Base-by-base conservation (phyloP, 306 rosid species). In the Inga oerstediana region DNA sequence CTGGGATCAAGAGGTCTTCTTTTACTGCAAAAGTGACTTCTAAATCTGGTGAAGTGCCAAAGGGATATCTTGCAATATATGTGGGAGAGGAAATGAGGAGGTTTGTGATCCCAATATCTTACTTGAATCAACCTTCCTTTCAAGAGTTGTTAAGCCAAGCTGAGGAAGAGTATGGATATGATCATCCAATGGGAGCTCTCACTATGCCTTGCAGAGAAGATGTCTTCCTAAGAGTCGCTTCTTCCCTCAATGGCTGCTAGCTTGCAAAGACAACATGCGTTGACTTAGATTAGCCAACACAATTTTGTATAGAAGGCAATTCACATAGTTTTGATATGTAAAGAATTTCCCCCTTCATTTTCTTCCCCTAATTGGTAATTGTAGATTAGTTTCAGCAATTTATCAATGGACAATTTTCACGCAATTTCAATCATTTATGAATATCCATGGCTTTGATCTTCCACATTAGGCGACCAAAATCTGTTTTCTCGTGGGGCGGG, bases 1-100 rank as follows among this genome's bases (percentile, higher is more conserved):
- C 85, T 27, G 76, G 78, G 67, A 78, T 80, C 20, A 78, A 65
- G 65, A 49, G 79, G 30, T 74, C 88, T 71, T 71, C 85, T 24
- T 85, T 74, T 54, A 10, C 24, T 51, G 45, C 82, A 82, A 34
- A 51, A 41, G 51, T 51, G 20, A 13, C 80, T 49, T 51, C 56
- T 44, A 44, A 44, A 44, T 44, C 2, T 44, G 48, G 10, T 44
- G 48, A 44, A 13, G 54, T 48, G 62, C 62, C 62, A 56, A 56
- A 56, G 62, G 62, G 62, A 4, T 7, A 56, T 16, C 62, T 56
- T 17, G 62, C 62, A 7, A 9, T 56, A 20, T 56, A 56, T 56
- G 62, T 56, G 1, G 62, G 62, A 56, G 62, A 56, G 62, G 10
- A 56, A 56, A 17, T 19, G 24, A 56, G 7, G 62, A 56, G 62